Conservation (phyloP, 2,329 filamentous ascomycete genomes). For the Setomelanomma holmii region DNA sequence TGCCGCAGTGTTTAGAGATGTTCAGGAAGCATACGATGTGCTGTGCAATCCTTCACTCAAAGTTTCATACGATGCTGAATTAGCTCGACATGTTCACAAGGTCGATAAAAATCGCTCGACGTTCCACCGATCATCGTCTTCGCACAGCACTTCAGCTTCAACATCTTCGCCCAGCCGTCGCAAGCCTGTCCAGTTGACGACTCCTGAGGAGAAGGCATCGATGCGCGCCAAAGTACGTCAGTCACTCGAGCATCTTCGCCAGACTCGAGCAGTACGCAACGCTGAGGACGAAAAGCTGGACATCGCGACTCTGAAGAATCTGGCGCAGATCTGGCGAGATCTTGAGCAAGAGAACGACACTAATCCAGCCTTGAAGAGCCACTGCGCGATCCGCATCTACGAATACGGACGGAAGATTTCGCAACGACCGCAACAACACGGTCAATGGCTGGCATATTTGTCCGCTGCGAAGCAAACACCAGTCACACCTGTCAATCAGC, state of each 20-base stretch:
- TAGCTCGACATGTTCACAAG: constrained; percentile 5
- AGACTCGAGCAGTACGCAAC: constrained; percentile 15
- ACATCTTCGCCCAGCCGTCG: constrained; percentile 2
- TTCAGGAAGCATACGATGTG: constrained; percentile 29
- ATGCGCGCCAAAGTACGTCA: constrained; percentile 16
- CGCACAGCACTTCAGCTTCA: not conserved
- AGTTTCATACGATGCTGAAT: constrained; percentile 23
- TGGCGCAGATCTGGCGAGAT: constrained; percentile 20
- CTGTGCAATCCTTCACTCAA: constrained; percentile 17
- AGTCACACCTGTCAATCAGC: not conserved
- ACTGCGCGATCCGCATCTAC: constrained; percentile 18
- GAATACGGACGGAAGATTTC: constrained; percentile 24
- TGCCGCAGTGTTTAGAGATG: constrained; percentile 9
- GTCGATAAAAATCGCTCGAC: constrained; percentile 4
- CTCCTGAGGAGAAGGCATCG: constrained; percentile 14
- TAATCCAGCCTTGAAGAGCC: constrained; percentile 11
- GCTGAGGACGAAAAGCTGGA: constrained; percentile 12
- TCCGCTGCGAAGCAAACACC: constrained; percentile 8
- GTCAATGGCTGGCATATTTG: constrained; percentile 17
- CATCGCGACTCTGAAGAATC: constrained; percentile 10
- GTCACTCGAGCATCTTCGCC: constrained; percentile 18
- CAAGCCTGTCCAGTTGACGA: constrained; percentile 14
- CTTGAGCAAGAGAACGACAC: constrained; percentile 15
- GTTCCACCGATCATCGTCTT: constrained; percentile 6
- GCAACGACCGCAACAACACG: constrained; percentile 11